These are phyloP conservation scores for Erythrobasidium hasegawianum DNA, from an alignment of 1,284 basidiomycete species.

Conservation along the genomic window DNA sequence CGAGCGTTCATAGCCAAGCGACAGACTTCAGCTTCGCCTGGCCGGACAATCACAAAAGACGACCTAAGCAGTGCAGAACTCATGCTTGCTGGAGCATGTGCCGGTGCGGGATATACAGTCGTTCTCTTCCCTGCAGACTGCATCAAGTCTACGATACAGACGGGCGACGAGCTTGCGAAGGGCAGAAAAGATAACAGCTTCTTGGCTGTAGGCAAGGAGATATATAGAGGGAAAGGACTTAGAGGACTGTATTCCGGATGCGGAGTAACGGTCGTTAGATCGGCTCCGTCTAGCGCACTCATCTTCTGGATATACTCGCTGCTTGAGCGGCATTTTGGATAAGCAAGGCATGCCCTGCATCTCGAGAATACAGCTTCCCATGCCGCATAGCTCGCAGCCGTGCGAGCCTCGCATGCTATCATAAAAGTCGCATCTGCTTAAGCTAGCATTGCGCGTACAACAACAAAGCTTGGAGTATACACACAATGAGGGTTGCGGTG, in stretches of 20 bases:
- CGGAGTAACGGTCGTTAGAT: constrained; percentile 81
- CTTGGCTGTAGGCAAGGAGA: constrained; percentile 63
- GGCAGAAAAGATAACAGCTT: constrained; percentile 56
- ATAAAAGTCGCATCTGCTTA: too few relatives aligned
- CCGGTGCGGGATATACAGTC: constrained; percentile 82
- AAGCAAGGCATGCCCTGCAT: too few relatives aligned
- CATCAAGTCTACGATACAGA: constrained; percentile 93
- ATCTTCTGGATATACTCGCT: constrained; percentile 69
- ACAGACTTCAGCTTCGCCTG: constrained; percentile 44
- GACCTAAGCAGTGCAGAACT: constrained; percentile 74
- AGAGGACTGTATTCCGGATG: constrained; percentile 87
- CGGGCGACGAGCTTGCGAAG: constrained; percentile 70
- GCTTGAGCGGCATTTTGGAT: constrained; percentile 45
- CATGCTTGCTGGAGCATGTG: constrained; percentile 76
- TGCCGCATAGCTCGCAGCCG: too few relatives aligned
- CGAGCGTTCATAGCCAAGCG: constrained; percentile 57
- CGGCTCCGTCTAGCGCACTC: constrained; percentile 82
- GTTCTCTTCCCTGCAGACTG: constrained; percentile 88
- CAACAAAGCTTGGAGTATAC: too few relatives aligned
- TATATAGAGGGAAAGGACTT: constrained; percentile 74
- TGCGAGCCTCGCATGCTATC: too few relatives aligned
- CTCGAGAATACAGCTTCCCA: too few relatives aligned
- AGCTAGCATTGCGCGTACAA: too few relatives aligned
- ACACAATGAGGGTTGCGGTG: too few relatives aligned
- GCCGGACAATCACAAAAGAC: constrained; percentile 50